Conservation (phyloP, 202 grass and related monocot species). For the Panicum virgatum region DNA sequence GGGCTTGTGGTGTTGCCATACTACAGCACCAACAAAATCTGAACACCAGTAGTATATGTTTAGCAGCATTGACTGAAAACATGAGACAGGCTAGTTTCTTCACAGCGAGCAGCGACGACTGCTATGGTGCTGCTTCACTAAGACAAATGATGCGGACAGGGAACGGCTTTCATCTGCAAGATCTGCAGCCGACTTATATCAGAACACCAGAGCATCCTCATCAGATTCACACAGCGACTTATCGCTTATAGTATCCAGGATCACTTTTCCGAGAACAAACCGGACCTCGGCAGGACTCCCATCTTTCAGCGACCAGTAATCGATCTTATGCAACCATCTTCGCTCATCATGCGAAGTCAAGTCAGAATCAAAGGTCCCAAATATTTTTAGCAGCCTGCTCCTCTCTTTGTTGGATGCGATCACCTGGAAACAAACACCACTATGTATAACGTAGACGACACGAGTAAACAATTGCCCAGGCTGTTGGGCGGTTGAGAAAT, state of each 20-base stretch:
- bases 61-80: neutral
- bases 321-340: slow-evolving; percentile 51
- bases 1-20: neutral
- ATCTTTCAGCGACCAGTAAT: slow-evolving; percentile 65
- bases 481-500: neutral
- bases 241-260: slow-evolving; percentile 63
- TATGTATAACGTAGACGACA: neutral
- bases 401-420: slow-evolving; percentile 53
- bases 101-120: neutral
- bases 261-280: slow-evolving; percentile 75
- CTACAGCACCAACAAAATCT: slow-evolving; percentile 4
- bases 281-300: slow-evolving; percentile 60
- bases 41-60: neutral
- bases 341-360: slow-evolving; percentile 33
- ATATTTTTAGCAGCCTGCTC: slow-evolving; percentile 48
- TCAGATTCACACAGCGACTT: slow-evolving; percentile 14
- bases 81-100: neutral
- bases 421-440: slow-evolving; percentile 49
- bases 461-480: neutral
- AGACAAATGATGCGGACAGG: slow-evolving; percentile 15
- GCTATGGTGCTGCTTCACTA: neutral
- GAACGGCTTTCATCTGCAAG: neutral
- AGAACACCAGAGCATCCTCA: neutral
- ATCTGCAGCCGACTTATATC: neutral
- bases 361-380: slow-evolving; percentile 45